Percentiles rank a stretch among this genome's conserved stretches.
phyloP scores from a whole-genome alignment of 305 asterid species.

The Fraxinus albicans region DNA sequence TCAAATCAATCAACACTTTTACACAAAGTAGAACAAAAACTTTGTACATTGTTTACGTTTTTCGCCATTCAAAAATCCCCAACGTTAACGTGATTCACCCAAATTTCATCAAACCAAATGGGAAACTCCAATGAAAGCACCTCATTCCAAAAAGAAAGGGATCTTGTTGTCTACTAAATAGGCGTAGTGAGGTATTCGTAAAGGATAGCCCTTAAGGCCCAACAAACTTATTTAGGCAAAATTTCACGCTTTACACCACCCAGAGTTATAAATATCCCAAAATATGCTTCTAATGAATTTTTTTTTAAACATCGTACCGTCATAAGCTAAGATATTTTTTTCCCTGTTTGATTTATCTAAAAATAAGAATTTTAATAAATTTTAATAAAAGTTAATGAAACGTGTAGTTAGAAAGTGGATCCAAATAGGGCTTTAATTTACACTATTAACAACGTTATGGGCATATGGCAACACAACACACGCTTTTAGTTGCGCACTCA shows the following conservation, averaged over 20 bases:
- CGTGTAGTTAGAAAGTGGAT: no score
- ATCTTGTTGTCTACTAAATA: background rate
- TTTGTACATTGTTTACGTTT: no score
- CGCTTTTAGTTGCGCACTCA: background rate
- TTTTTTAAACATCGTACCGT: background rate
- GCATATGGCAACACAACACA: background rate
- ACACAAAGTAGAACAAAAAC: background rate
- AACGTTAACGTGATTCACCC: background rate
- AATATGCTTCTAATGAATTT: background rate
- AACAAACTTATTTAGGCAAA: background rate
- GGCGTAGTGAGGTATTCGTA: background rate
- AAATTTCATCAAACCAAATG: background rate
- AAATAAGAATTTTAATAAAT: no score
- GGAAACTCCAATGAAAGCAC: background rate
- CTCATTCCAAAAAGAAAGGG: background rate
- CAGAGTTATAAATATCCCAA: background rate
- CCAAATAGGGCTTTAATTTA: no score
- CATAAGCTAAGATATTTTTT: no score
- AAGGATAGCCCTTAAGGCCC: background rate
- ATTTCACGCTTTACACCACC: background rate
- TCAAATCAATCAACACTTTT: background rate
- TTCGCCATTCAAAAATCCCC: no score
- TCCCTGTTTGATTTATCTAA: no score
- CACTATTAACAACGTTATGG: background rate
- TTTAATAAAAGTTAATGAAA: no score